Conservation (phyloP, 352 stramenopile genomes). For the Pelagophyceae sp. region DNA sequence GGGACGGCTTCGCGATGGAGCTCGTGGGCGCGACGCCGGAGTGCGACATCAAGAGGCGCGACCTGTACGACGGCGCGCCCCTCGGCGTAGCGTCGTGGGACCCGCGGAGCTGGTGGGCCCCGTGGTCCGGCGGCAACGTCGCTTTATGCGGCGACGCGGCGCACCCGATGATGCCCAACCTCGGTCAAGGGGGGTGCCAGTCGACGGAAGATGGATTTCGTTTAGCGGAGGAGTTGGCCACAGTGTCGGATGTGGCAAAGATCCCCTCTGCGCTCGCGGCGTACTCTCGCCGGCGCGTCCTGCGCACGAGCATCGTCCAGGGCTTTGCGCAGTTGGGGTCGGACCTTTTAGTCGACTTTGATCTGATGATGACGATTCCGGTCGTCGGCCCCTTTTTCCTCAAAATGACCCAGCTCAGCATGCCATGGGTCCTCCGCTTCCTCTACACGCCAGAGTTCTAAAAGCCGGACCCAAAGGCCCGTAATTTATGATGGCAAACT, state of each 20-base stretch:
- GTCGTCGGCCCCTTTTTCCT: constrained; percentile 60
- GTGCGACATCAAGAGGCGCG: constrained; percentile 55
- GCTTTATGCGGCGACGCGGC: constrained; percentile 54
- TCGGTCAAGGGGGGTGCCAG: constrained; percentile 60
- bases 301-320: constrained; percentile 54
- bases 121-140: constrained; percentile 49
- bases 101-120: constrained; percentile 23
- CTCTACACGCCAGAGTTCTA: constrained; percentile 59
- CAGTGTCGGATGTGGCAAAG: constrained; percentile 44
- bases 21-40: constrained; percentile 52
- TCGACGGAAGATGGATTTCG: constrained; percentile 58
- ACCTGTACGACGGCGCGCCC: constrained; percentile 58
- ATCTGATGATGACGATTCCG: constrained; percentile 64
- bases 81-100: constrained; percentile 41
- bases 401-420: constrained; percentile 56
- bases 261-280: constrained; percentile 41
- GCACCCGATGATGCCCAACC: constrained; percentile 63
- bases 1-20: constrained; percentile 59
- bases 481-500: too few relatives aligned
- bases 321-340: constrained; percentile 54
- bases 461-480: too few relatives aligned
- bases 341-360: constrained; percentile 61
- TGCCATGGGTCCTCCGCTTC: constrained; percentile 59
- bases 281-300: constrained; percentile 45
- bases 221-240: constrained; percentile 49